A percentile compares a stretch with the other conserved stretches of the same genome.
These are phyloP conservation scores for Pseudopithomyces chartarum DNA, from an alignment of 2,329 filamentous ascomycete species.

Conservation along the genomic window DNA sequence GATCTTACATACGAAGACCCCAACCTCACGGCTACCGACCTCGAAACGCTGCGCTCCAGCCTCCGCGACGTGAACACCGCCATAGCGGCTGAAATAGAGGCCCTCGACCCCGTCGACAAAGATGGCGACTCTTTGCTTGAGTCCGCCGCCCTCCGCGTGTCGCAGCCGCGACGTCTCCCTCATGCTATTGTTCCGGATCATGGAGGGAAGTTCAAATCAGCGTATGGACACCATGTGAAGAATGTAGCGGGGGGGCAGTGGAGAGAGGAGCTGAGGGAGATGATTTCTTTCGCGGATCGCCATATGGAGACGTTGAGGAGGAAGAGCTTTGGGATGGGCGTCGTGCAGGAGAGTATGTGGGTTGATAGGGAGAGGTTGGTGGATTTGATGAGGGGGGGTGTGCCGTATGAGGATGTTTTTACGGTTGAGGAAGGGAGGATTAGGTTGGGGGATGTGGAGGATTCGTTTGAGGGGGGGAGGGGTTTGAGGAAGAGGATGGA, in stretches of 20 bases:
- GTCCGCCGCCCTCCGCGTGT: not conserved
- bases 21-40: not conserved
- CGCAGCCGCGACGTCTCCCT: not conserved
- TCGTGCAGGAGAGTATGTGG: not conserved
- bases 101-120: not conserved
- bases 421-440: not conserved
- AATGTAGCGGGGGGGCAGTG: constrained; percentile 4
- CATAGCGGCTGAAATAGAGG: not conserved
- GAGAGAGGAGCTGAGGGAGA: constrained; percentile 2
- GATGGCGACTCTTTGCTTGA: not conserved
- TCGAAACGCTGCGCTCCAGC: not conserved
- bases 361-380: not conserved
- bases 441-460: not conserved
- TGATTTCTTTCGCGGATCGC: not conserved
- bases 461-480: not conserved
- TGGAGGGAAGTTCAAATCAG: not conserved
- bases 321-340: not conserved
- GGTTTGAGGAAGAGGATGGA: too few species aligned
- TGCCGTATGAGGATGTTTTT: not conserved
- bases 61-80: not conserved
- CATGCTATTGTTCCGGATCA: not conserved
- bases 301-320: not conserved
- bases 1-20: not conserved
- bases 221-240: constrained; percentile 4
- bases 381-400: not conserved